Percentiles rank a stretch among this genome's conserved stretches.
These are phyloP conservation scores for Chaetomiaceae sp. DNA, from an alignment of 2,329 filamentous ascomycete species.

Conservation along the genomic window DNA sequence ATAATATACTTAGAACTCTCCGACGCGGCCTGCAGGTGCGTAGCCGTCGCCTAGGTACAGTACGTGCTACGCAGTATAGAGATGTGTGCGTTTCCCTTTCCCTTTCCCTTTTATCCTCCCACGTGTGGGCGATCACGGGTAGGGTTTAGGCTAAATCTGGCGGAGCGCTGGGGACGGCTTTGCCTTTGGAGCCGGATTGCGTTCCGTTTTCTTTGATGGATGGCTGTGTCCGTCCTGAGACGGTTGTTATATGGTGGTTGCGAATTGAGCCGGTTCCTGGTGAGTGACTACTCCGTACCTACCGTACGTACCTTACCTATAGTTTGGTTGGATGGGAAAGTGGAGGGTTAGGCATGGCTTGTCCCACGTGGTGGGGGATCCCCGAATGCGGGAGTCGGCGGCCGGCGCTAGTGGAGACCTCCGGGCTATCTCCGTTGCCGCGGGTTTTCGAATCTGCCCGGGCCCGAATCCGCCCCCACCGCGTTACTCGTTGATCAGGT, in stretches of 20 bases:
- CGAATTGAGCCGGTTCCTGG: too few relatives aligned
- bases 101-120: conserved; percentile 1
- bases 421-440: conserved; percentile 2
- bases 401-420: conserved; percentile 3
- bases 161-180: background rate
- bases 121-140: background rate
- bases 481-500: too few relatives aligned
- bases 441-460: conserved; percentile 4
- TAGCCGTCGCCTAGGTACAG: too few relatives aligned
- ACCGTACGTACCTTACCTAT: too few relatives aligned
- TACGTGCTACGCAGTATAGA: too few relatives aligned
- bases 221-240: too few relatives aligned
- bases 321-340: background rate
- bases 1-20: too few relatives aligned
- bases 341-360: background rate
- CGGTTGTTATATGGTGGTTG: too few relatives aligned
- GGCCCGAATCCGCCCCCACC: background rate
- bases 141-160: conserved; percentile 12
- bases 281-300: too few relatives aligned
- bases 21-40: too few relatives aligned
- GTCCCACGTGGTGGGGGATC: background rate
- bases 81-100: too few relatives aligned
- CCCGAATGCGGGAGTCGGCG: background rate
- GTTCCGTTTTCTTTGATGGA: background rate
- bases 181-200: background rate